Evolutionary conservation across 768 basidiomycete species (phyloP), one percentile per base, ranked within the genome.

Genomic region (Clitopilus passeckerianus): DNA sequence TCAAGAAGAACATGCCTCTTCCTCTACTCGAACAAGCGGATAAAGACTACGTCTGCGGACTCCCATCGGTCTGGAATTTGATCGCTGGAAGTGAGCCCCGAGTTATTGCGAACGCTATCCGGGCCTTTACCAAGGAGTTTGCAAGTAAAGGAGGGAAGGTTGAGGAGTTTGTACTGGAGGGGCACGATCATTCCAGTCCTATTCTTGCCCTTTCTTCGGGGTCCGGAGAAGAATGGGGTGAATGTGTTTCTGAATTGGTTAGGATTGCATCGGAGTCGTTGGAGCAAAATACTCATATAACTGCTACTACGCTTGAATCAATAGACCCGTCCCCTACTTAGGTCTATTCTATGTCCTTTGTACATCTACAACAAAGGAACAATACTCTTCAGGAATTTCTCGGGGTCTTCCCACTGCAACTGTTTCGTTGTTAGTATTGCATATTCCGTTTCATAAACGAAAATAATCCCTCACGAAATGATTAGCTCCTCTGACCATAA

Each of bases 161-260:
- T 24, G 60, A 62, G 44, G 64, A 65, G 53, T 59, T 61, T 52
- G 60, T 61, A 2, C 61, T 68, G 14, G 62, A 64, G 33, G 69
- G 68, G 7, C 69, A 70, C 56, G 67, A 69, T 57, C 69, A 70
- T 65, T 35, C 67, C 37, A 70, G 69, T 54, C 65, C 68, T 1
- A 56, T 69, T 20, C 24, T 66, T 24, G 65, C 69, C 12, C 66
- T 70, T 57, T 63, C 60, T 50, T 61, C 62, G 16, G 68, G 64
- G 1, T 56, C 34, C 53, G 67, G 69, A 16, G 68, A 68, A 59
- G 67, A 65, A 55, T 70, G 68, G 69, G 69, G 59, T 14, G 44
- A 60, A 27, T 57, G 27, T 30, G 27, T 30, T 7, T 4, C 27
- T 4, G 10, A 41, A 5, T 41, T 41, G 37, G 10, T 41, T 41